Conservation (phyloP, 2,329 filamentous ascomycete genomes). For the Penicillium corylophilum region DNA sequence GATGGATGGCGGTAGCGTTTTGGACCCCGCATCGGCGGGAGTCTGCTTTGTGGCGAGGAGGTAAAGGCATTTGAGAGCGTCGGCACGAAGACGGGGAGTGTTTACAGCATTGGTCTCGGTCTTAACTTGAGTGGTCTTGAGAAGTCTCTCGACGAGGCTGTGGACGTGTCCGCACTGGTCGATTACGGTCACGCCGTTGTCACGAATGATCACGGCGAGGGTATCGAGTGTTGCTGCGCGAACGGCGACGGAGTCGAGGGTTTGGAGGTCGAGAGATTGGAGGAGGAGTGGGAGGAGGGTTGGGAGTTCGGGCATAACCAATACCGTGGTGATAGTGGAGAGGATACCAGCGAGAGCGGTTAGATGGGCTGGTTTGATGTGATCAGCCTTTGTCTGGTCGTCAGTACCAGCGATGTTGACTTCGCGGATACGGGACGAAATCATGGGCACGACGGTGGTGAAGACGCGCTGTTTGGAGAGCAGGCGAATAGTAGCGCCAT, state of each 20-base stretch:
- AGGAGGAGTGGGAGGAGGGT: slow-evolving; percentile 61
- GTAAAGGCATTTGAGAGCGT: slow-evolving; percentile 39
- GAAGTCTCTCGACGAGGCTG: slow-evolving; percentile 56
- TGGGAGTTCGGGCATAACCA: slow-evolving; percentile 59
- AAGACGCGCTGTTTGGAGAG: slow-evolving; percentile 66
- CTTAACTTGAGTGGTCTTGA: slow-evolving; percentile 45
- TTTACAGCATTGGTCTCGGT: slow-evolving; percentile 18
- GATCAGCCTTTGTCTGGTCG: slow-evolving; percentile 24
- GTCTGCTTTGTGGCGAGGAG: slow-evolving; percentile 35
- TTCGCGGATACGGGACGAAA: slow-evolving; percentile 54
- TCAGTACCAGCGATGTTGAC: slow-evolving; percentile 38
- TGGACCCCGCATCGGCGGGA: slow-evolving; percentile 21
- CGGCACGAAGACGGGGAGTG: slow-evolving; percentile 31
- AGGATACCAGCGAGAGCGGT: slow-evolving; percentile 63
- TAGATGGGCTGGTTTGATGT: slow-evolving; percentile 60
- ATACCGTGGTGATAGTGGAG: slow-evolving; percentile 57
- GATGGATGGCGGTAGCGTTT: slow-evolving; percentile 27
- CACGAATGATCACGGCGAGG: slow-evolving; percentile 57
- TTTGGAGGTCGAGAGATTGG: slow-evolving; percentile 59
- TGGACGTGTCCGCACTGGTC: slow-evolving; percentile 56
- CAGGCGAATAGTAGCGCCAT: slow-evolving; percentile 61
- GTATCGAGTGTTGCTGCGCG: slow-evolving; percentile 62
- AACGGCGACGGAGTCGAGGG: slow-evolving; percentile 49
- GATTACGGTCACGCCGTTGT: slow-evolving; percentile 54
- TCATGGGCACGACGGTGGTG: slow-evolving; percentile 56